Evolutionary conservation across 1,284 basidiomycete species (phyloP).

Genomic region (Cystobasidiaceae sp.): DNA sequence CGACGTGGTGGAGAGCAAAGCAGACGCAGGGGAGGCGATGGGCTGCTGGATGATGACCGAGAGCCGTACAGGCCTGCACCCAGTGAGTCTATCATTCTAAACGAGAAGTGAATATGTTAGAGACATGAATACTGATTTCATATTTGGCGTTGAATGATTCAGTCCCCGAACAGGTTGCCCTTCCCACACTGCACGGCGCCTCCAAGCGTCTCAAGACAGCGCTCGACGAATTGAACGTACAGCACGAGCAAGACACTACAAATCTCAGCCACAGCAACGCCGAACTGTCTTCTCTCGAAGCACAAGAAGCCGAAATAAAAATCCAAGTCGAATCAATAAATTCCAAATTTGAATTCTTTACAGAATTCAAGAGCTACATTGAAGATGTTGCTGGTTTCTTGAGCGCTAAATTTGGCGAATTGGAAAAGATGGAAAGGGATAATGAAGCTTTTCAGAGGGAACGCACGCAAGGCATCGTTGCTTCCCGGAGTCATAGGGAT

Average conservation of each 20-base stretch:
- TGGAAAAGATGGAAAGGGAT: conserved; percentile 81
- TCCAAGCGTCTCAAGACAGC: conserved; percentile 62
- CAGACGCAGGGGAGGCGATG: conserved; percentile 29
- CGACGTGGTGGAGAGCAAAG: conserved; percentile 60
- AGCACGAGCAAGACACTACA: conserved; percentile 38
- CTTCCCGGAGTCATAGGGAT: conserved; percentile 62
- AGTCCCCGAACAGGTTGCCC: conserved; percentile 51
- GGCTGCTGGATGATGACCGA: neutral
- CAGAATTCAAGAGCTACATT: conserved; percentile 74
- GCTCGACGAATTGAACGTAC: conserved; percentile 55
- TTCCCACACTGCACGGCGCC: conserved; percentile 64
- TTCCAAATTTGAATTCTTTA: conserved; percentile 79
- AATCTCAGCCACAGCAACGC: conserved; percentile 48
- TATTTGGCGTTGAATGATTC: too few relatives aligned
- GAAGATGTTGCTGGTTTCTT: conserved; percentile 82
- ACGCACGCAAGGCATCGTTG: conserved; percentile 60
- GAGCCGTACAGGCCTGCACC: conserved; percentile 62
- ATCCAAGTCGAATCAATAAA: conserved; percentile 72
- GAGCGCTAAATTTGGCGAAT: conserved; percentile 82
- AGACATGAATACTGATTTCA: too few relatives aligned
- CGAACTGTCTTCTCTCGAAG: conserved; percentile 64
- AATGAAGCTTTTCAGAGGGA: conserved; percentile 69
- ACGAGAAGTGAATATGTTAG: too few relatives aligned
- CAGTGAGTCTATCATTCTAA: conserved; percentile 55
- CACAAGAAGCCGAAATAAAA: conserved; percentile 71